These are phyloP conservation scores for Wickerhamiella hasegawae DNA, from an alignment of 805 yeast species.

Conservation along the genomic window DNA sequence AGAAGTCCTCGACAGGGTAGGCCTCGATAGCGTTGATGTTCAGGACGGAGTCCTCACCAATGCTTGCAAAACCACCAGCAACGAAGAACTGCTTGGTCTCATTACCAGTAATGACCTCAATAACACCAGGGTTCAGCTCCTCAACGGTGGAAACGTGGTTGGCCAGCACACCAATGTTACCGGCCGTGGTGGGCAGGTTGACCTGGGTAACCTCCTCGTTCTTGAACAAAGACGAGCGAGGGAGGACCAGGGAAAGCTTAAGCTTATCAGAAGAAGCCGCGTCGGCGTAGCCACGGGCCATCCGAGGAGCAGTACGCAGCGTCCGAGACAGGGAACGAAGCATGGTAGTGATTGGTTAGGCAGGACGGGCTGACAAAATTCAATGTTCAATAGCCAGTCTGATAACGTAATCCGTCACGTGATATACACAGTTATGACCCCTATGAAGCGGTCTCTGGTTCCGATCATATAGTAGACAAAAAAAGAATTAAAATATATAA, in stretches of 20 bases:
- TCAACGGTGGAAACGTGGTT: slow-evolving; percentile 96
- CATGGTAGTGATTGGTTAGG: slow-evolving; percentile 6
- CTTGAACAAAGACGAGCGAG: slow-evolving; percentile 30
- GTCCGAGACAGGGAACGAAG: slow-evolving; percentile 14
- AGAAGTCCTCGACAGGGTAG: slow-evolving; percentile 75
- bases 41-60: slow-evolving; percentile 83
- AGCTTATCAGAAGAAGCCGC: slow-evolving; percentile 57
- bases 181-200: slow-evolving; percentile 87
- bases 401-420: too few species aligned
- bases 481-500: too few species aligned
- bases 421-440: too few species aligned
- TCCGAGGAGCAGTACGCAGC: slow-evolving; percentile 14
- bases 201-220: slow-evolving; percentile 42
- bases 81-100: slow-evolving; percentile 73
- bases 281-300: slow-evolving; percentile 58
- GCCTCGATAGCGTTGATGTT: slow-evolving; percentile 93
- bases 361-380: slow-evolving; percentile 1
- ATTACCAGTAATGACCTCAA: slow-evolving; percentile 72
- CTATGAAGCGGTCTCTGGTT: too few species aligned
- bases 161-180: slow-evolving; percentile 93
- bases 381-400: slow-evolving; percentile 1
- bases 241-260: slow-evolving; percentile 80
- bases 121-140: slow-evolving; percentile 89
- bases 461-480: too few species aligned
- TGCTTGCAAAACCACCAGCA: slow-evolving; percentile 92